Base-by-base conservation (phyloP, 2,329 filamentous ascomycete species). In the Truncatella angustata region DNA sequence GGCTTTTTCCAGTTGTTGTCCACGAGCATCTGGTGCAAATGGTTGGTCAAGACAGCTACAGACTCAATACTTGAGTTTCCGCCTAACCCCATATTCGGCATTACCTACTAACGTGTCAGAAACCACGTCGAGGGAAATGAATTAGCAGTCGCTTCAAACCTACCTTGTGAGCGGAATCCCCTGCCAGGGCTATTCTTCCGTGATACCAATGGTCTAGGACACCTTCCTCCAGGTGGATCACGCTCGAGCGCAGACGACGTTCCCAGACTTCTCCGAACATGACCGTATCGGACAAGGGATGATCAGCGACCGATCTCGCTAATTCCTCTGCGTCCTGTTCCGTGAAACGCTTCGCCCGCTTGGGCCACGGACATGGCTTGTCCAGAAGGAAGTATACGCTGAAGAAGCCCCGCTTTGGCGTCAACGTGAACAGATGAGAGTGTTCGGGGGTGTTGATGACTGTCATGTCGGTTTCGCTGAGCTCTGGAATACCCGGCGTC, bases 131-230 rank as follows among this genome's bases (percentile, higher is more conserved):
- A 18, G 7, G 36, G 20, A 18, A 18, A 43, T 24, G 45, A 36
- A 36, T 34, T n/a, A 23, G 28, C 20, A 5, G 34, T 14, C 32
- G 21, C 20, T 49, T 18, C 16, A 14, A 5, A 24, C 43, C 5
- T 60, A 69, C 63, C 65, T 66, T 73, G 54, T 73, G 68, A 4
- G 61, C 66, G 5, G 67, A 60, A 53, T 73, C 71, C 3, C 71
- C 70, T 4, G 70, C 63, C 0, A 67, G 52, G 9, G 70, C 62
- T 11, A 68, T 63, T 10, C 70, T 57, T 6, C 66, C 65, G 23
- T 62, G 63, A 45, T 66, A 60, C 64, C 69, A 72, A 43, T 64
- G 60, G 5, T 62, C 51, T 14, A 70, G 56, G 2, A 69, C 59
- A 20, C 61, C 65, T 58, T 73, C 70, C 46, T 70, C 63, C 11